phyloP scores from a whole-genome alignment of 306 rosid genomes.

The Carpinus fangiana region DNA sequence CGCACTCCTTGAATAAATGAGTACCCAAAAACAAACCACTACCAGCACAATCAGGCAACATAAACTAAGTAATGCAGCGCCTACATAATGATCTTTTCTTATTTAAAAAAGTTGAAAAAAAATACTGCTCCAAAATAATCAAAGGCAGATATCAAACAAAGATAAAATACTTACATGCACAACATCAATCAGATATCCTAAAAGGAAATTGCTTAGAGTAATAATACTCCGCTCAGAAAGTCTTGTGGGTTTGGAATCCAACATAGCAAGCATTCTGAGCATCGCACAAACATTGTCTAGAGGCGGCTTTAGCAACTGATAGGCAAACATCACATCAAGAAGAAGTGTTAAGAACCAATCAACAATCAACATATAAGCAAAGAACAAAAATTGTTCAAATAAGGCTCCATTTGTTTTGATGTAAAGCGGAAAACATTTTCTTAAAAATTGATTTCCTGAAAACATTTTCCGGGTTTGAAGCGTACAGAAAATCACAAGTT shows the following conservation, averaged over 20 bases:
- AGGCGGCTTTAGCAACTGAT: constrained; percentile 53
- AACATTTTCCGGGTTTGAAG: no score
- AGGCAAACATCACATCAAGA: constrained; percentile 23
- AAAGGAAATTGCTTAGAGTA: constrained; percentile 49
- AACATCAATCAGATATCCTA: constrained; percentile 56
- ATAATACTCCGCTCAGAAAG: constrained; percentile 55
- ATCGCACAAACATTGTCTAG: constrained; percentile 66
- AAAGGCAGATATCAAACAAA: constrained; percentile 12
- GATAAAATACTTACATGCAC: constrained; percentile 50
- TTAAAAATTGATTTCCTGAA: no score
- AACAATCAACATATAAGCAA: background rate
- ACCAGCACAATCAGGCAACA: background rate
- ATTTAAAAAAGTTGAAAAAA: background rate
- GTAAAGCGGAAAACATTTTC: no score
- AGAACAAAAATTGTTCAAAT: background rate
- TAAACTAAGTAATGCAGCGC: background rate
- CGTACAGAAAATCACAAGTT: no score
- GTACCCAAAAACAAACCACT: background rate
- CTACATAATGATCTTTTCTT: background rate
- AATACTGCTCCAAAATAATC: constrained; percentile 10
- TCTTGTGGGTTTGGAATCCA: constrained; percentile 57
- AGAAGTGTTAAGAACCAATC: constrained; percentile 9
- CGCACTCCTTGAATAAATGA: background rate
- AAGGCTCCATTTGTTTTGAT: no score
- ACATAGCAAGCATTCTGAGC: constrained; percentile 53